A percentile compares a stretch with the other conserved stretches of the same genome.
Conservation (phyloP, 257 asterid genomes). For the Solanum neorickii region DNA sequence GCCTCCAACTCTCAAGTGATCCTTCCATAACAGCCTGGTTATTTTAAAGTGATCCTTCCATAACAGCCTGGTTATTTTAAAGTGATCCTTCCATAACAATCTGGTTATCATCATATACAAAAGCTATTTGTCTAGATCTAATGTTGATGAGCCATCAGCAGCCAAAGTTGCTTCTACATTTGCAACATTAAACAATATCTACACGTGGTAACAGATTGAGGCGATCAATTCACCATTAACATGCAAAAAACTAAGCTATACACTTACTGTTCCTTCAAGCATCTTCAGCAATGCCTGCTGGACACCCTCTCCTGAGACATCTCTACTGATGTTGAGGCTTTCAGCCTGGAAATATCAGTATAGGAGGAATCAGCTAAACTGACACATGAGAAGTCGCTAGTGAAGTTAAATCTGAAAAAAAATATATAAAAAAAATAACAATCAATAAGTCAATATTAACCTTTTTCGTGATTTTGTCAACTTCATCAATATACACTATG, state of each 20-base stretch:
- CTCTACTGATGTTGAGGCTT: slow-evolving; percentile 93
- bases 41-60: neutral
- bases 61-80: neutral
- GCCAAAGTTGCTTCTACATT: neutral
- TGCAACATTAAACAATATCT: neutral
- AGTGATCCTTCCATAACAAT: neutral
- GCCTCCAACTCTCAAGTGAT: neutral
- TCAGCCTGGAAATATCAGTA: slow-evolving; percentile 51
- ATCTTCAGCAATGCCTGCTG: slow-evolving; percentile 95
- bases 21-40: neutral
- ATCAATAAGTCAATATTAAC: slow-evolving; percentile 11
- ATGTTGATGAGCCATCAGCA: neutral
- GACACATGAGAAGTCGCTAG: neutral
- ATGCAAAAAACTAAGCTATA: neutral
- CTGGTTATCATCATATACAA: neutral
- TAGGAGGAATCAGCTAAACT: neutral
- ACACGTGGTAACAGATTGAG: neutral
- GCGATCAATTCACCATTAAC: neutral
- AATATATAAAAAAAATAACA: neutral
- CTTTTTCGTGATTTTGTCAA: slow-evolving; percentile 95
- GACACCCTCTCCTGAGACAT: slow-evolving; percentile 99
- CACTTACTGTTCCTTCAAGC: slow-evolving; percentile 99
- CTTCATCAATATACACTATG: slow-evolving; percentile 95
- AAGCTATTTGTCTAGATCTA: neutral
- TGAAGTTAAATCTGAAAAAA: neutral